Conservation (phyloP, 345 rosid genomes). For the Dimocarpus longan region DNA sequence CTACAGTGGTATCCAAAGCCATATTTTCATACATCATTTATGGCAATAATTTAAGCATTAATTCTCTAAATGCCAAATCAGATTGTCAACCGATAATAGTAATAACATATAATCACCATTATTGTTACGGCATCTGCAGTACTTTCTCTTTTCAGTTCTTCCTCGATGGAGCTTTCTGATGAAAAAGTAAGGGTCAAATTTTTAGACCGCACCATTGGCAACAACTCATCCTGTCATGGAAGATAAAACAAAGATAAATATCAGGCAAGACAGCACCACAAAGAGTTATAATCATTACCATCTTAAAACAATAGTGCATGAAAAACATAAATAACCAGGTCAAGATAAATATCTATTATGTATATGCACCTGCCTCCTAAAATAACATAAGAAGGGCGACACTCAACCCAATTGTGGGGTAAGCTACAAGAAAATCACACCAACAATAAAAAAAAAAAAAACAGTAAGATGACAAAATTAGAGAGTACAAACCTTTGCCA, state of each 20-base stretch:
- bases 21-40: not conserved
- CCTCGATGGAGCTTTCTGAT: slow-evolving; percentile 95
- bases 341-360: not conserved
- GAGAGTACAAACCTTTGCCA: slow-evolving; percentile 66
- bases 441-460: slow-evolving; percentile 1
- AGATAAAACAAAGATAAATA: slow-evolving; percentile 10
- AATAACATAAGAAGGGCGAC: slow-evolving; percentile 1
- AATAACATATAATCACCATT: slow-evolving; percentile 45
- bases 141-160: slow-evolving; percentile 95
- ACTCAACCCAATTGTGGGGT: not conserved
- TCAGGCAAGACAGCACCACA: not conserved
- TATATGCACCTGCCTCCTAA: not conserved
- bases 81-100: not conserved
- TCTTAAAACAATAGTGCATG: not conserved
- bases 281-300: not conserved
- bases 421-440: slow-evolving; percentile 13
- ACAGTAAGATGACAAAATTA: slow-evolving; percentile 3
- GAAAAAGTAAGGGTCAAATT: slow-evolving; percentile 85
- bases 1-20: not conserved
- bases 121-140: slow-evolving; percentile 94
- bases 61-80: not conserved
- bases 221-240: slow-evolving; percentile 68
- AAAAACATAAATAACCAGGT: slow-evolving; percentile 4
- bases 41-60: not conserved
- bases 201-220: slow-evolving; percentile 75